Base-by-base conservation (phyloP, 1,284 basidiomycete genomes). In the Golubevia sp. region DNA sequence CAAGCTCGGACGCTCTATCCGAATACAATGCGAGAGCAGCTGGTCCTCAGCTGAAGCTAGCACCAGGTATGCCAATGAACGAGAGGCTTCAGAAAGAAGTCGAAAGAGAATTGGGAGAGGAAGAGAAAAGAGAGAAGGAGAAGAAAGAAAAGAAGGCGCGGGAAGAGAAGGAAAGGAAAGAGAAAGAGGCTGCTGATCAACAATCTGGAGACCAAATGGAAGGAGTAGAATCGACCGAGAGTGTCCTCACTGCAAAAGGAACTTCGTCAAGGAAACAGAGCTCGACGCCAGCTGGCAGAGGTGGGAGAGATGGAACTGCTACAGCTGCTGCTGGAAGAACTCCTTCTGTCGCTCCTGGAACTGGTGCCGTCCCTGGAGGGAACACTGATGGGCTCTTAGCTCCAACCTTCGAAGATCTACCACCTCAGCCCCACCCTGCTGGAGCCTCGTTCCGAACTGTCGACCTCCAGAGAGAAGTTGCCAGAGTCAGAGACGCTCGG, bases 381-480 rank as follows among this genome's bases (percentile, higher is more conserved):
- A 34, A 34, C 11, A 34, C 69, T 13, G 66, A 63, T 0, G 77
- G 70, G 7, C 64, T 82, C n/a, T 63, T 76, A 11, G 73, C 89
- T 7, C 92, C 93, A 0, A 86, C 88, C n/a, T 86, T 90, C 59
- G 81, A 88, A 21, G 94, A 97, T 64, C 85, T 95, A 44, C 88
- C 89, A 2, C 94, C 94, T 1, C 80, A 78, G 61, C n/a, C n/a
- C n/a, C n/a, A n/a, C n/a, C 30, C 30, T 34, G 88, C 89, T 73
- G 92, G 93, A 0, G 87, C 90, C 0, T 87, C 89, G 1, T 97
- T 97, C 86, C 91, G 91, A 73, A 91, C 90, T 1, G 86, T 92
- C 1, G 97, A 99, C 80, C 89, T 99, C 24, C 91, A 92, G 80
- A 88, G 95, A 57, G 97, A 99, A 84, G 93, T 98, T 1, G 92